Evolutionary conservation across 1,284 basidiomycete genomes (phyloP).

Genomic region (Rhodotorula sp.): DNA sequence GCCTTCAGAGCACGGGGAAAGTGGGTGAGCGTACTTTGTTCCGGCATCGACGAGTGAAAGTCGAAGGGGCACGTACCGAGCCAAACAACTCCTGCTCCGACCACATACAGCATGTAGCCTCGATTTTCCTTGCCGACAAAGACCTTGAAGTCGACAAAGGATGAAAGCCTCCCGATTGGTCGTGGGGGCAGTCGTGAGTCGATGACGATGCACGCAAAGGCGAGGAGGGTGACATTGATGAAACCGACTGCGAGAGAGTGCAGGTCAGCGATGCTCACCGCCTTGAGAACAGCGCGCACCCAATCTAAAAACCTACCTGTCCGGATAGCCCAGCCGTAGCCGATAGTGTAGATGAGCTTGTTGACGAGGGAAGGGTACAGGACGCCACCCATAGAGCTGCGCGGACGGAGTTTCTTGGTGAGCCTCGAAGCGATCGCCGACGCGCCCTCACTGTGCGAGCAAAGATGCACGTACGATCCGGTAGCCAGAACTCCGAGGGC

Average conservation of each 20-base stretch:
- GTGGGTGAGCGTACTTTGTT: neutral
- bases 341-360: slow-evolving; percentile 33
- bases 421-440: neutral
- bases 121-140: slow-evolving; percentile 34
- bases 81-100: slow-evolving; percentile 44
- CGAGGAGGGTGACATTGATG: slow-evolving; percentile 35
- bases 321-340: slow-evolving; percentile 40
- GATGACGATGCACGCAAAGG: slow-evolving; percentile 37
- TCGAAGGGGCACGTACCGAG: slow-evolving; percentile 9
- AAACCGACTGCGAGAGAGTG: slow-evolving; percentile 24
- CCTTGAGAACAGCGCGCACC: neutral
- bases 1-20: neutral
- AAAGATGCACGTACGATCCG: slow-evolving; percentile 29
- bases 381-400: slow-evolving; percentile 20
- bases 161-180: slow-evolving; percentile 29
- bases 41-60: neutral
- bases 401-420: no score
- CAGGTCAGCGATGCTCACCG: neutral
- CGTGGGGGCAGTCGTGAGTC: slow-evolving; percentile 40
- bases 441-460: no score
- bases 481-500: slow-evolving; percentile 43
- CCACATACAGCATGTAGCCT: slow-evolving; percentile 39
- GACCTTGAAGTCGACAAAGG: slow-evolving; percentile 35
- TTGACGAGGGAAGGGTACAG: slow-evolving; percentile 22
- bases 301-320: slow-evolving; percentile 13